These are phyloP conservation scores for Ophiocordyceps camponoti-rufipedis DNA, from an alignment of 2,329 filamentous ascomycete species.

Conservation along the genomic window DNA sequence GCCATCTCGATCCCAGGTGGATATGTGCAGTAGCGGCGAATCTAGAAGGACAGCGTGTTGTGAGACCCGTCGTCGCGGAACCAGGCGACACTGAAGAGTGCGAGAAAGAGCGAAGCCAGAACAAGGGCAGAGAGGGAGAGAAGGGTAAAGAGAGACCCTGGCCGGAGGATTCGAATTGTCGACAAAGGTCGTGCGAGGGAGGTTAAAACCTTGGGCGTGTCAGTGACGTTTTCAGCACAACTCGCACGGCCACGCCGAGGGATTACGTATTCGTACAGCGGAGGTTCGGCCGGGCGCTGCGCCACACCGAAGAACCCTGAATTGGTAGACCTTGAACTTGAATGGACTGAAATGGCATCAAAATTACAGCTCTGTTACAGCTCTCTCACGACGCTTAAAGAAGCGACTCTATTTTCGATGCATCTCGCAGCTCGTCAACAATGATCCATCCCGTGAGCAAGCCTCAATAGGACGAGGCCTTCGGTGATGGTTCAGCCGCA, in stretches of 20 bases:
- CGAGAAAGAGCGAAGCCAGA: not conserved
- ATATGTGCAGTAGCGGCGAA: not conserved
- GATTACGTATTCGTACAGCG: conserved; percentile 8
- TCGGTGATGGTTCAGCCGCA: not conserved
- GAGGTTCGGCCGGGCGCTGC: conserved; percentile 7
- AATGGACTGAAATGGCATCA: not conserved
- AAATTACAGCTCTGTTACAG: not conserved
- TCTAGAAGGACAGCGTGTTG: too few relatives aligned
- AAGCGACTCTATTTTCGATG: too few relatives aligned
- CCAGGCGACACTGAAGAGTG: not conserved
- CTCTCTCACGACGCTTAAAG: not conserved
- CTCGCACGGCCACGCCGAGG: conserved; percentile 1
- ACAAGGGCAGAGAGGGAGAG: not conserved
- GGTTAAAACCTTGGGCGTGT: conserved; percentile 4
- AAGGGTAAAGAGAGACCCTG: not conserved
- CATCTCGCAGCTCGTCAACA: too few relatives aligned
- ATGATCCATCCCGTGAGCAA: not conserved
- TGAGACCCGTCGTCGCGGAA: too few relatives aligned
- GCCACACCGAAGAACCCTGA: conserved; percentile 11
- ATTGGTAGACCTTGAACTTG: not conserved
- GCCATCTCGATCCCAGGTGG: conserved; percentile 15
- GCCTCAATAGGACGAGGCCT: not conserved
- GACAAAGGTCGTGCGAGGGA: not conserved
- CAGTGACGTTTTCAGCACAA: conserved; percentile 1
- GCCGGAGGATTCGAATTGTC: too few relatives aligned